Evolutionary conservation across 352 stramenopile genomes (phyloP).

Genomic region (Globisporangium irregulare): DNA sequence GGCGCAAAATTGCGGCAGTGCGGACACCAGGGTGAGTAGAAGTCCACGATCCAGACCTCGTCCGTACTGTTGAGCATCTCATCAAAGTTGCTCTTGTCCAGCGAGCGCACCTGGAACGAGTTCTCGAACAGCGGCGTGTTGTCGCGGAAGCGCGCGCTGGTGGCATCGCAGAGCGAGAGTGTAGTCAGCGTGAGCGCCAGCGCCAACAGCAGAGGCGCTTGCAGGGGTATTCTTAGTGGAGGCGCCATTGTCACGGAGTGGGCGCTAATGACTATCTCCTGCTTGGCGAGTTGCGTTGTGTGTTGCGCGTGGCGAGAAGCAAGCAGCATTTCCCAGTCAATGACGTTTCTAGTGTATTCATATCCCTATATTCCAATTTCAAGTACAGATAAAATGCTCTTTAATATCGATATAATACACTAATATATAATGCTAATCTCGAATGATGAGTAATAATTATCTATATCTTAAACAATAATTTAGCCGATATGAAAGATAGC

Average conservation of each 20-base stretch:
- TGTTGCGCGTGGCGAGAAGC: background rate
- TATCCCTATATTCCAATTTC: background rate
- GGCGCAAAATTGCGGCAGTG: conserved; percentile 81
- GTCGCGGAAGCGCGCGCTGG: conserved; percentile 34
- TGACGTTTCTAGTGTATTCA: background rate
- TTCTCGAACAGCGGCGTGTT: conserved; percentile 60
- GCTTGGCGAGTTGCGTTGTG: background rate
- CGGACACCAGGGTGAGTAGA: conserved; percentile 84
- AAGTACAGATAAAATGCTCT: background rate
- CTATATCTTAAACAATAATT: no score
- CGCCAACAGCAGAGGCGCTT: background rate
- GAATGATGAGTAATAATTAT: no score
- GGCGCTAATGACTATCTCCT: background rate
- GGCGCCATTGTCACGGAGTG: background rate
- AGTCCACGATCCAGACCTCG: conserved; percentile 78
- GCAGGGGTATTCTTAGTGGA: background rate
- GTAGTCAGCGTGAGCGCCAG: background rate
- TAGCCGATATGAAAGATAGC: no score
- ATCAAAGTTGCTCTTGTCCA: conserved; percentile 38
- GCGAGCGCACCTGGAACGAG: conserved; percentile 56
- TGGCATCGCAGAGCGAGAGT: background rate
- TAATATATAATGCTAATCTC: no score
- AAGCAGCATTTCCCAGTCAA: background rate
- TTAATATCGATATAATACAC: background rate
- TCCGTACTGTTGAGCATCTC: conserved; percentile 44